phyloP scores from a whole-genome alignment of 192 early-diverging fungal genomes.

The Podochytrium sp. region DNA sequence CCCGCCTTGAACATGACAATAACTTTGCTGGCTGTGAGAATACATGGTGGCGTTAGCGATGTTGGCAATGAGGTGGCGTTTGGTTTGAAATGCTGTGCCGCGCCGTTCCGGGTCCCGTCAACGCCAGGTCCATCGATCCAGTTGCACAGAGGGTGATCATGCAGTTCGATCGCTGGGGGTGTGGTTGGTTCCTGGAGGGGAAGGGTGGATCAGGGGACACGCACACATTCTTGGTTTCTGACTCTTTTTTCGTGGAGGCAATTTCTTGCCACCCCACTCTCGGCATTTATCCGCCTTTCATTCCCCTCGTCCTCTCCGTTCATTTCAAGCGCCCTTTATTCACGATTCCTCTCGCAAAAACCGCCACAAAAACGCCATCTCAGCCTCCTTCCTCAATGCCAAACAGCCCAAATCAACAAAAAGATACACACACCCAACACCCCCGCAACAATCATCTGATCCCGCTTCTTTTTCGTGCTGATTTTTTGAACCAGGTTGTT shows the following conservation, averaged over 20 bases:
- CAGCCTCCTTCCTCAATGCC: conserved; percentile 8
- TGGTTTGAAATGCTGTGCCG: no score
- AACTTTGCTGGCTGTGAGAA: conserved; percentile 51
- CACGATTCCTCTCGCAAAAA: no score
- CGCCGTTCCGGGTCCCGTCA: no score
- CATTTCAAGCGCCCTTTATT: no score
- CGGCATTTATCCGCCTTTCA: neutral
- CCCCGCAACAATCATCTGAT: conserved; percentile 72
- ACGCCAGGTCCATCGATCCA: no score
- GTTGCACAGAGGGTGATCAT: no score
- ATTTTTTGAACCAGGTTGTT: conserved; percentile 74
- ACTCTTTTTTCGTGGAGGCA: neutral
- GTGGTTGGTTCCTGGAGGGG: no score
- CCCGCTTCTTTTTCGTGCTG: conserved; percentile 65
- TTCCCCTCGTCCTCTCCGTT: neutral
- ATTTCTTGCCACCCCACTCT: neutral
- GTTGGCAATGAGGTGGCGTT: no score
- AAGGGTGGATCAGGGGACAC: neutral
- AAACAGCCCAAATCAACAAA: conserved; percentile 41
- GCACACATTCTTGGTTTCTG: neutral
- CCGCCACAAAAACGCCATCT: neutral
- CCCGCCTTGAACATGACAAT: conserved; percentile 62
- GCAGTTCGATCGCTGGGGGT: no score
- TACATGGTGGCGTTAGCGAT: no score
- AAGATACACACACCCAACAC: conserved; percentile 57